Conservation (phyloP, 1,139 yeast genomes). For the Scheffersomyces illinoinensis region DNA sequence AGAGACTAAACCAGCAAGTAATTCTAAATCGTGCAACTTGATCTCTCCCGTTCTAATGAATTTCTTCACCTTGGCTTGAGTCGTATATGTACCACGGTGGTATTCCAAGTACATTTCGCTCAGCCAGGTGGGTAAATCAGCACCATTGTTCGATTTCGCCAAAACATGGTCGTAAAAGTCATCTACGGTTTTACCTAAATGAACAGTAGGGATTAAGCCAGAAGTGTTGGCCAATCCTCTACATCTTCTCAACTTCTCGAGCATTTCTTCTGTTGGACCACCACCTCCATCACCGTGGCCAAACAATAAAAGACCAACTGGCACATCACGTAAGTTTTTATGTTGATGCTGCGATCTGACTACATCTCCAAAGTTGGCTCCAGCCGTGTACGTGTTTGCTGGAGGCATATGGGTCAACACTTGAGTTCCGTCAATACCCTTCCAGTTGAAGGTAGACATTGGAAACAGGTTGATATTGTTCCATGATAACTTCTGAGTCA, state of each 20-base stretch:
- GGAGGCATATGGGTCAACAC: conserved; percentile 98
- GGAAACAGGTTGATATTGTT: conserved; percentile 92
- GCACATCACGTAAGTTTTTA: conserved; percentile 78
- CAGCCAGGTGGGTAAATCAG: conserved; percentile 76
- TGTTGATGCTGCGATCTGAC: conserved; percentile 77
- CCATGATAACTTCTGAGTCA: conserved; percentile 96
- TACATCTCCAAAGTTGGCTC: conserved; percentile 91
- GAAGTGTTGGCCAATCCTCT: conserved; percentile 83
- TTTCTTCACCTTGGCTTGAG: conserved; percentile 84
- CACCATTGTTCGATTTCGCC: conserved; percentile 63
- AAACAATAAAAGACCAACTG: conserved; percentile 75
- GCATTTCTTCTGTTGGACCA: conserved; percentile 92
- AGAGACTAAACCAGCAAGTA: conserved; percentile 75
- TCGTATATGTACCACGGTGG: conserved; percentile 95
- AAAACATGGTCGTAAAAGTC: conserved; percentile 75
- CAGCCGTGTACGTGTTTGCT: conserved; percentile 90
- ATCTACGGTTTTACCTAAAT: conserved; percentile 73
- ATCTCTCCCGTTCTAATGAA: conserved; percentile 79
- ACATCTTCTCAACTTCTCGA: conserved; percentile 87
- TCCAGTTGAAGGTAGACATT: conserved; percentile 90
- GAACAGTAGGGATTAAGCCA: conserved; percentile 79
- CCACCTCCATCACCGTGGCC: conserved; percentile 99
- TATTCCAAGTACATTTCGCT: conserved; percentile 94
- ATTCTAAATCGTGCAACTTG: conserved; percentile 82
- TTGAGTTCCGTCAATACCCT: conserved; percentile 89